Conservation (phyloP, 768 basidiomycete species). For the Russula emetica region DNA sequence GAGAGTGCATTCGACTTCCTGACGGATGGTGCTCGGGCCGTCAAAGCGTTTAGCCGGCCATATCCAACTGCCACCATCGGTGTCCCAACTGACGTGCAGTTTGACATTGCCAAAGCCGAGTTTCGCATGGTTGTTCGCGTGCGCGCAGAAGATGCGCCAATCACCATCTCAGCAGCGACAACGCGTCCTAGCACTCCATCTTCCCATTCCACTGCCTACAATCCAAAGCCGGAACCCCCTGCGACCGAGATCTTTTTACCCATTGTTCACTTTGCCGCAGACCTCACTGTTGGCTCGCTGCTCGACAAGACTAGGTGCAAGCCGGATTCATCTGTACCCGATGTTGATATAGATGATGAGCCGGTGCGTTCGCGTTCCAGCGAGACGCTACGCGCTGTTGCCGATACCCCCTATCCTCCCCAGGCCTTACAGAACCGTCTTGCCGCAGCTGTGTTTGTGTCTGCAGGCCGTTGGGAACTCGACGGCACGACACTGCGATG, state of each 20-base stretch:
- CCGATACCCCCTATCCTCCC: conserved; percentile 20
- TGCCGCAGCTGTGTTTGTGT: conserved; percentile 42
- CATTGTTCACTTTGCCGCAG: conserved; percentile 77
- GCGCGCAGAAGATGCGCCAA: conserved; percentile 48
- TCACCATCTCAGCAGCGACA: conserved; percentile 21
- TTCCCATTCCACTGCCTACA: conserved; percentile 26
- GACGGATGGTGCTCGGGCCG: conserved; percentile 80
- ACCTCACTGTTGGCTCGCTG: conserved; percentile 31
- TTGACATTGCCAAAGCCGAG: conserved; percentile 65
- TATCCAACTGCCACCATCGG: conserved; percentile 79
- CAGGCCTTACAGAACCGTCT: conserved; percentile 48
- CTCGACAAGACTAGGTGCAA: conserved; percentile 7
- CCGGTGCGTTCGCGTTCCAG: conserved; percentile 17
- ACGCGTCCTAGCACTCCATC: conserved; percentile 25
- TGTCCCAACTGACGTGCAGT: conserved; percentile 56
- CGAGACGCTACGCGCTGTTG: conserved; percentile 26
- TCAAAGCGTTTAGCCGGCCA: conserved; percentile 80
- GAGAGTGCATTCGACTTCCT: conserved; percentile 65
- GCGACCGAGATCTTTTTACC: conserved; percentile 93
- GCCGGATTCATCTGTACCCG: conserved; percentile 21
- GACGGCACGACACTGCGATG: conserved; percentile 48
- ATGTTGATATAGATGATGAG: conserved; percentile 8
- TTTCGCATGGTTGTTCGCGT: conserved; percentile 72
- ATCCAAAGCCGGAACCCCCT: conserved; percentile 35
- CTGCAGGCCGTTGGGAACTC: conserved; percentile 46